Base-by-base conservation (phyloP, 1,284 basidiomycete species). In the Pyrrhoderma lamaoense region DNA sequence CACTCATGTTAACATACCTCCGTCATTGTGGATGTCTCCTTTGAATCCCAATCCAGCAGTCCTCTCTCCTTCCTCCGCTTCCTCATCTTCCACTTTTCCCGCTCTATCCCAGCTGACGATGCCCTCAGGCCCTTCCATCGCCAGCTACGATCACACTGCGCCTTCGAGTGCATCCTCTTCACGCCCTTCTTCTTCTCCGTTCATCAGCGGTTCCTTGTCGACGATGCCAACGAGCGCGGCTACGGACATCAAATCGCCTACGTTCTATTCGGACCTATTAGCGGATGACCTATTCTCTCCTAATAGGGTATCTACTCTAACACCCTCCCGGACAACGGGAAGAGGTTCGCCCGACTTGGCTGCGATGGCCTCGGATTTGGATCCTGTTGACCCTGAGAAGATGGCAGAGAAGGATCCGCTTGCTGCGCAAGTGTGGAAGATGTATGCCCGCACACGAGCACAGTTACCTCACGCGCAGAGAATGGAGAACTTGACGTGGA, bases 401-500 rank as follows among this genome's bases (percentile, higher is more conserved):
- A 67, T 88, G 35, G 81, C 82, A 9, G 82, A 73, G 59, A 81
- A 92, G 52, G 94, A 97, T 65, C 94, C 93, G 2, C 75, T 97
- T 8, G 93, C 93, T 1, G 87, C 93, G 1, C 93, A 97, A 68
- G 89, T 98, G 13, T 98, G 95, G 95, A 92, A 86, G 69, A 91
- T 97, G 79, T 98, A 93, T 64, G 85, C 92, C 36, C 83, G 89
- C 56, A 89, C 89, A 36, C 93, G 93, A 67, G 87, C 86, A 18
- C 80, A 78, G 47, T 69, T 96, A 42, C 93, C 93, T 36, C 91
- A 96, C 65, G 91, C 89, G 0, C 90, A 93, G 65, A 74, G 93
- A 58, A 94, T 98, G 92, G 95, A 98, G 71, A 97, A 96, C 64
- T 67, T 97, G 48, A 96, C 93, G 0, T 97, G 95, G 95, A 73